These are phyloP conservation scores for Magnolia kwangsiensis DNA, from an alignment of 164 flowering plant species.

Conservation along the genomic window DNA sequence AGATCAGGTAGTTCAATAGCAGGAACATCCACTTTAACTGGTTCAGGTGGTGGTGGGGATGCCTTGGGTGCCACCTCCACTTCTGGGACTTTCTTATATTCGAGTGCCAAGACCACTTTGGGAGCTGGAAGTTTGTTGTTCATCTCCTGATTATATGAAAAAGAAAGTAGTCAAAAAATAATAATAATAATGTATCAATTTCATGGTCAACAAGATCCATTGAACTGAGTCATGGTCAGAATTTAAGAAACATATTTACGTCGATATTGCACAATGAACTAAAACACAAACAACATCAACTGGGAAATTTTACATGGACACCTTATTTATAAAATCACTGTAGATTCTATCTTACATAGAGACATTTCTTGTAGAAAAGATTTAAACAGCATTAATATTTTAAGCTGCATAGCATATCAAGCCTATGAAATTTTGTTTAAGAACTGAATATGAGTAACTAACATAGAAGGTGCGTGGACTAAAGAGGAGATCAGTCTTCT, in stretches of 20 bases:
- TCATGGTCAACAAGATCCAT: neutral
- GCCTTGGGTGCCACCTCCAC: conserved; percentile 33
- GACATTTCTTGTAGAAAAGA: no score
- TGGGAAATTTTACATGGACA: no score
- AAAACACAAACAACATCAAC: neutral
- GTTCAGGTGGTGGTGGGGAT: conserved; percentile 53
- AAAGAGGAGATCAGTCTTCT: no score
- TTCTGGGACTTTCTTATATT: conserved; percentile 60
- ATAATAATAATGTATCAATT: no score
- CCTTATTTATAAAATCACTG: no score
- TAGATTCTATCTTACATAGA: no score
- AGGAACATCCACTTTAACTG: conserved; percentile 60
- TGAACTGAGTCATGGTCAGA: neutral
- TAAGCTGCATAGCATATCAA: no score
- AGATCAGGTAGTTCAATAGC: conserved; percentile 59
- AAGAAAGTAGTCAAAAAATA: neutral
- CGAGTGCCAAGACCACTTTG: conserved; percentile 70
- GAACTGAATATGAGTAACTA: no score
- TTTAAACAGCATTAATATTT: no score
- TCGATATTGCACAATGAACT: neutral
- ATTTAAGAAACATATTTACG: neutral
- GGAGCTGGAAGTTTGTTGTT: conserved; percentile 51
- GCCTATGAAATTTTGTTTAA: no score
- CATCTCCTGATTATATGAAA: conserved; percentile 33
- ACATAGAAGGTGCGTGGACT: no score